These are phyloP conservation scores for Tympanopsis confertula DNA, from an alignment of 2,329 filamentous ascomycete genomes.

Conservation along the genomic window DNA sequence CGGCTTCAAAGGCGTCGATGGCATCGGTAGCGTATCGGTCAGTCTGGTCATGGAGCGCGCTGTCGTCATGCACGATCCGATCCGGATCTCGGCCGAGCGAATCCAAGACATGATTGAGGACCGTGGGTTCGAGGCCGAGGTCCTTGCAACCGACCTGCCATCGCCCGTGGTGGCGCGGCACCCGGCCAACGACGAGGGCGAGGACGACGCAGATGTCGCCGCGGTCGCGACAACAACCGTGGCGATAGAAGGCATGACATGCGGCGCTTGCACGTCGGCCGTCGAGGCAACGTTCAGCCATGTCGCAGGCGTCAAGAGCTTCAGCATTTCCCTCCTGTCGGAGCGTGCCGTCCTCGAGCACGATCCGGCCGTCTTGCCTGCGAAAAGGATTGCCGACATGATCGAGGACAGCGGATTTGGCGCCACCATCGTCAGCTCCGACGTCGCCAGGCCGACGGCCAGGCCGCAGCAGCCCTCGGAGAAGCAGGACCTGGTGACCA, in stretches of 20 bases:
- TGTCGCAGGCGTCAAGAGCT: constrained; percentile 59
- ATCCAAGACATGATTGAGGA: constrained; percentile 83
- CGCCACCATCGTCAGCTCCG: constrained; percentile 65
- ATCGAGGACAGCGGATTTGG: constrained; percentile 70
- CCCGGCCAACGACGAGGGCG: constrained; percentile 18
- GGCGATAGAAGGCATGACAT: constrained; percentile 80
- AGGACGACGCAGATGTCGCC: constrained; percentile 24
- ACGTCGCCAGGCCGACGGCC: constrained; percentile 27
- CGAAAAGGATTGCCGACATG: constrained; percentile 41
- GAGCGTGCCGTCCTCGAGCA: constrained; percentile 80
- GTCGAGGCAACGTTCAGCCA: constrained; percentile 72
- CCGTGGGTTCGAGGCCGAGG: constrained; percentile 78
- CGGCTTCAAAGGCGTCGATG: constrained; percentile 72
- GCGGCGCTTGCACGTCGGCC: constrained; percentile 77
- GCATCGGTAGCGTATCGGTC: constrained; percentile 77
- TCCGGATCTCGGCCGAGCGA: constrained; percentile 59
- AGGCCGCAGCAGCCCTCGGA: constrained; percentile 15
- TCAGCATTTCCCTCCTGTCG: constrained; percentile 73
- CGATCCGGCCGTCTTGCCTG: constrained; percentile 43
- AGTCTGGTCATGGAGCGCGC: constrained; percentile 91
- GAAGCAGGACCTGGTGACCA: constrained; percentile 36
- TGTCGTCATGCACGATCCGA: constrained; percentile 81
- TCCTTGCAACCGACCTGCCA: constrained; percentile 71
- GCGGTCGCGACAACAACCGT: constrained; percentile 56
- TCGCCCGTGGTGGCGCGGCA: constrained; percentile 31